Evolutionary conservation across 208 protist species (phyloP).

Genomic region (Acanthamoeba lenticulata): DNA sequence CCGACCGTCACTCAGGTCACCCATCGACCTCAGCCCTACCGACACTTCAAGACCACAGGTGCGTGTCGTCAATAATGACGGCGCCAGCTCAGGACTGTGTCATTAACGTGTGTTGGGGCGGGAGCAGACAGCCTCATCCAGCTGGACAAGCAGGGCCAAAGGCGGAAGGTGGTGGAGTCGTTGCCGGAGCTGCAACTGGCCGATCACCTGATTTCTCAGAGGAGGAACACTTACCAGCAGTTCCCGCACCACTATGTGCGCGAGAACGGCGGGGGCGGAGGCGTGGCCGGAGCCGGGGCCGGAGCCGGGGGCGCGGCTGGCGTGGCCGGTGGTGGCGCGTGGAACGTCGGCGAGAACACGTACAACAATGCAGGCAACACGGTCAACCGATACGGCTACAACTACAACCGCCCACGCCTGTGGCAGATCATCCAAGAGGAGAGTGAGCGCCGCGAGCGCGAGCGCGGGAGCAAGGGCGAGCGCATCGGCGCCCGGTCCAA

Average conservation of each 20-base stretch:
- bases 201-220: conserved; percentile 44
- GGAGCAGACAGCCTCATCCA: neutral
- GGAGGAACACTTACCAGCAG: conserved; percentile 35
- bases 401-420: conserved; percentile 1
- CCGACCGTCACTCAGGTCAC: neutral
- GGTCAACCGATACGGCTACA: conserved; percentile 36
- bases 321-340: no score
- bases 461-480: neutral
- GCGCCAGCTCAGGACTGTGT: no score
- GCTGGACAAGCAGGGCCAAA: conserved; percentile 36
- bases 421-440: conserved; percentile 58
- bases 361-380: neutral
- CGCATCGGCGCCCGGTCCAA: neutral
- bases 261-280: conserved; percentile 27
- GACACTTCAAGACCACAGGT: conserved; percentile 1
- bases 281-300: neutral
- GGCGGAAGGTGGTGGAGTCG: conserved; percentile 9
- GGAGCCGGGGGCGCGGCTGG: neutral
- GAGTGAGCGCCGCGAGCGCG: neutral
- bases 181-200: conserved; percentile 47
- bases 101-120: neutral
- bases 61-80: no score
- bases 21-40: conserved; percentile 8
- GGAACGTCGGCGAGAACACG: no score
- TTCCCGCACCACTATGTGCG: conserved; percentile 28